Conservation (phyloP, 2,329 filamentous ascomycete species). For the Exophiala alcalophila region DNA sequence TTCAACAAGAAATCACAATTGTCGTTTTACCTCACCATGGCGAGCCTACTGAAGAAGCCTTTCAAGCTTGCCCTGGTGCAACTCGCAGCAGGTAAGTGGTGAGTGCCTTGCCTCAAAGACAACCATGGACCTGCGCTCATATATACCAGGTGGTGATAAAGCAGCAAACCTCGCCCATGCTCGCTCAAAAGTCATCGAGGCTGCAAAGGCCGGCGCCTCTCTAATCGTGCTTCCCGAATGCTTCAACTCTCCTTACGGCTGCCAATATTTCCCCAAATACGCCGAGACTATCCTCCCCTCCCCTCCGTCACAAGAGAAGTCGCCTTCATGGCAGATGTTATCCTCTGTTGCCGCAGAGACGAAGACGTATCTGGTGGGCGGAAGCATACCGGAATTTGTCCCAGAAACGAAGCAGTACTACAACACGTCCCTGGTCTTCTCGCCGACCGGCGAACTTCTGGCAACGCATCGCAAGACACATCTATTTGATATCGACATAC, state of each 20-base stretch:
- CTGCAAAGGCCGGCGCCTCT: constrained; percentile 70
- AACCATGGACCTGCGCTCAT: constrained; percentile 19
- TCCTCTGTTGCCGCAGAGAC: constrained; percentile 75
- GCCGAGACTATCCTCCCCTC: constrained; percentile 82
- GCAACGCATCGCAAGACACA: constrained; percentile 90
- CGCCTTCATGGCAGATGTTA: constrained; percentile 83
- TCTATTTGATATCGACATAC: constrained; percentile 96
- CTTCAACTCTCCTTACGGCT: constrained; percentile 98
- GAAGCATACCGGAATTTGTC: constrained; percentile 84
- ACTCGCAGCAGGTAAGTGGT: constrained; percentile 63
- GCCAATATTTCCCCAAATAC: constrained; percentile 84
- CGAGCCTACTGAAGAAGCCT: constrained; percentile 66
- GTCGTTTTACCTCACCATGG: constrained; percentile 47
- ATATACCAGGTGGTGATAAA: constrained; percentile 68
- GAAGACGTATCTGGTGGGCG: constrained; percentile 78
- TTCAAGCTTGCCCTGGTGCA: constrained; percentile 80
- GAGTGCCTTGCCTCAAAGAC: constrained; percentile 3
- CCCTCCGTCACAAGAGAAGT: constrained; percentile 66
- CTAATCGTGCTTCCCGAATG: constrained; percentile 94
- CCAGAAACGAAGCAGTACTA: constrained; percentile 68
- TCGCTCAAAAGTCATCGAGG: constrained; percentile 76
- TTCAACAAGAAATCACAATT: too few species aligned
- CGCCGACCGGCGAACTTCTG: constrained; percentile 72
- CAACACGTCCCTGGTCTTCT: constrained; percentile 87
- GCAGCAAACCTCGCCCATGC: constrained; percentile 76